Base-by-base conservation (phyloP, 352 stramenopile genomes). In the Saprolegnia diclina region DNA sequence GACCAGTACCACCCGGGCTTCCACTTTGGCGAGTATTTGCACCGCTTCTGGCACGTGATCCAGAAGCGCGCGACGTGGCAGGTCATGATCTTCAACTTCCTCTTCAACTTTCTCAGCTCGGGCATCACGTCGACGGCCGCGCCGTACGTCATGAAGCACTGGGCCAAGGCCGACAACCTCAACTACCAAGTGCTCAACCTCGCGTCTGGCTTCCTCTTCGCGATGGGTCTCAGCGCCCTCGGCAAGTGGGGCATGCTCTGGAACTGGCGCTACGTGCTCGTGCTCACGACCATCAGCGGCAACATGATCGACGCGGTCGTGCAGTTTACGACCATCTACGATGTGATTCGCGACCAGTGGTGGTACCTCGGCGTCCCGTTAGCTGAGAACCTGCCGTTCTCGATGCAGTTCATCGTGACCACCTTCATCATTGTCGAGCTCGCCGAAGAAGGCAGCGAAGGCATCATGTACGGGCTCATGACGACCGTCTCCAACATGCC, bases 61-160 rank as follows among this genome's bases (percentile, higher is more conserved):
- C 86, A 92, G 68, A 81, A 79, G 38, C 84, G 81, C 18, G 81
- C 74, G 2, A 79, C 91, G 74, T 94, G 82, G 81, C 85, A 91
- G 50, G 71, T 92, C 18, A 56, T 94, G 24, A 70, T 85, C 37
- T 94, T 91, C 54, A 72, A 85, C 46, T 73, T 91, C 24, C 9
- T 61, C 16, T 53, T 89, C 5, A 76, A 74, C 5, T 79, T 73
- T 24, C 83, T 94, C 66, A 88, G 75, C 37, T 46, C 67, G 73
- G 29, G 86, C 78, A 62, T 76, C 45, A 62, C 32, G 18, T 61
- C 52, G 10, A 83, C 70, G 5, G 83, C 81, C 21, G 72, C 64
- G 9, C 38, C 77, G 5, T 77, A 74, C 4, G 83, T 94, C 52
- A 77, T 88, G 57, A 76, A 73, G 5, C 82, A 80, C 37, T 92